A percentile compares a stretch with the other conserved stretches of the same genome.
These are phyloP conservation scores for Fusarium globosum DNA, from an alignment of 2,329 filamentous ascomycete species.

Conservation along the genomic window DNA sequence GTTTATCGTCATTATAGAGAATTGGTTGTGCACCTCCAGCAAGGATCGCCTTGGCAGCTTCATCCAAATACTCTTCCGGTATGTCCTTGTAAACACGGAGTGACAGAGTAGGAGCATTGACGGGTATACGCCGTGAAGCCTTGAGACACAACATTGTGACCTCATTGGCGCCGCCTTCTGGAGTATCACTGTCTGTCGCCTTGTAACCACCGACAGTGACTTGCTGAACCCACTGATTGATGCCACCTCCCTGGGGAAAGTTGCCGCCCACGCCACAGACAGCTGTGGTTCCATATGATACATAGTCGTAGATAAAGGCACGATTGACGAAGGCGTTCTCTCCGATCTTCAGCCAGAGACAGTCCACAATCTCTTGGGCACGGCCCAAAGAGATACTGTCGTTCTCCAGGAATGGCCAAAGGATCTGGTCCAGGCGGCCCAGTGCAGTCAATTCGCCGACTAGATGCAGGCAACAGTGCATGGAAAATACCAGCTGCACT, in stretches of 20 bases:
- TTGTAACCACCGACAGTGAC: background rate
- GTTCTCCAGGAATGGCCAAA: background rate
- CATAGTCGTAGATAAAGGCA: background rate
- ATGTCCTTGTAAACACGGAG: background rate
- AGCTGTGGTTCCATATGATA: background rate
- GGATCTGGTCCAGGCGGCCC: background rate
- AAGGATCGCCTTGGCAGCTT: background rate
- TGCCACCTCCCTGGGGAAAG: background rate
- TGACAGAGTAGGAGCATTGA: background rate
- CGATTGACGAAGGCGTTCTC: background rate
- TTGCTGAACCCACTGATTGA: background rate
- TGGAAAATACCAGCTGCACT: background rate
- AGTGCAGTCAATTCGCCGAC: background rate
- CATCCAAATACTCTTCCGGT: background rate
- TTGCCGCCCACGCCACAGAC: background rate
- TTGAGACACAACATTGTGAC: background rate
- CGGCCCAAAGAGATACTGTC: background rate
- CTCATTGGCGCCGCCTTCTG: background rate
- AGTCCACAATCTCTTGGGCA: background rate
- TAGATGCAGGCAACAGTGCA: background rate
- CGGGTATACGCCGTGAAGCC: background rate
- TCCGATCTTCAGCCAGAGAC: background rate
- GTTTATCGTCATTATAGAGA: background rate
- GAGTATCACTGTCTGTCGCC: background rate
- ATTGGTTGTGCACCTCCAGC: background rate